A percentile compares a stretch with the other conserved stretches of the same genome.
phyloP scores from a whole-genome alignment of 1,284 basidiomycete species.

The Papiliotrema nemorosa region DNA sequence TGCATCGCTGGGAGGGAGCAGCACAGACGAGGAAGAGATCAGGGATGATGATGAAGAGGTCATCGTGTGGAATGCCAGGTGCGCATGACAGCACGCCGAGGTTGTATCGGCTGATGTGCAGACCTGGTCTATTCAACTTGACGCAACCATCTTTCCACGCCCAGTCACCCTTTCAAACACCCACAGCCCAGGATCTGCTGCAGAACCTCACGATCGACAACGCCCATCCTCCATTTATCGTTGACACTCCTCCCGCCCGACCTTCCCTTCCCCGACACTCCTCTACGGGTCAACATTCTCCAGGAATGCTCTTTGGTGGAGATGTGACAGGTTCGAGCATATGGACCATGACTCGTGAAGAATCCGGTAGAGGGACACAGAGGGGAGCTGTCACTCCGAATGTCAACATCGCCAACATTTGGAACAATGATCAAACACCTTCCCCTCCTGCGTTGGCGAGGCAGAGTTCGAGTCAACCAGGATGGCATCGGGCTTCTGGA shows the following conservation, averaged over 20 bases:
- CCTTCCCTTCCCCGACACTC: background rate
- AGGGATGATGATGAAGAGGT: conserved; percentile 39
- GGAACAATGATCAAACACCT: background rate
- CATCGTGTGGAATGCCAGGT: conserved; percentile 34
- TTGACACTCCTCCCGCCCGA: background rate
- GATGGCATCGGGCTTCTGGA: too few relatives aligned
- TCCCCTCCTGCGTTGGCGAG: too few relatives aligned
- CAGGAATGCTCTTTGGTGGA: conserved; percentile 23
- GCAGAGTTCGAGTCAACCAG: too few relatives aligned
- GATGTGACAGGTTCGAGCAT: conserved; percentile 19
- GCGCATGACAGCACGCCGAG: background rate
- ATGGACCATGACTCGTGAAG: conserved; percentile 37
- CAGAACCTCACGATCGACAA: conserved; percentile 21
- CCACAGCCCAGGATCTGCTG: conserved; percentile 22
- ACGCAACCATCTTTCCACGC: too few relatives aligned
- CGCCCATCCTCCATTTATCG: conserved; percentile 1
- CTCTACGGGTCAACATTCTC: conserved; percentile 2
- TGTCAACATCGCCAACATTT: background rate
- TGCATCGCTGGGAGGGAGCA: conserved; percentile 54
- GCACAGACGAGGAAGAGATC: conserved; percentile 50
- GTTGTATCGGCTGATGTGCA: background rate
- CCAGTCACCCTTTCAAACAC: background rate
- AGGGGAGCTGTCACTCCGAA: conserved; percentile 1
- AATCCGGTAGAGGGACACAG: conserved; percentile 24
- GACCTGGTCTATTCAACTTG: too few relatives aligned